Evolutionary conservation across 306 rosid species (phyloP), one percentile per base, ranked within the genome.

Genomic region (Aeschynomene evenia): DNA sequence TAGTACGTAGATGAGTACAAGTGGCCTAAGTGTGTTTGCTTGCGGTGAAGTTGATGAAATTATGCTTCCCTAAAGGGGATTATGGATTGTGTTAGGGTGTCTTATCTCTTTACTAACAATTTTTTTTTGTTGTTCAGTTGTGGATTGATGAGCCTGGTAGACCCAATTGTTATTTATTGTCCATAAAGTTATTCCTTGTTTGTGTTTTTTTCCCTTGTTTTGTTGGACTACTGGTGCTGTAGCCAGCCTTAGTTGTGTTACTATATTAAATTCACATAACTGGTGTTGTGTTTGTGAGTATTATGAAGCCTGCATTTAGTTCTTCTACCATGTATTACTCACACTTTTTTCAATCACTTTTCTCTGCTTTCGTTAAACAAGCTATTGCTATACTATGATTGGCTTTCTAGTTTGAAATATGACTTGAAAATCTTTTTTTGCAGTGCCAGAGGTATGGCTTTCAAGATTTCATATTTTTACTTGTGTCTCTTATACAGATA

Each of bases 361-460:
- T 20, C 11, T 9, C 9, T 51, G 1, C 13, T 62, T 61, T 36
- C 10, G 24, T 46, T 26, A 22, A 26, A 22, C 15, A 64, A 51
- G 20, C 28, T 2, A 57, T 67, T 37, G 19, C 56, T 6, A 4
- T 55, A 23, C 56, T 6, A 4, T 55, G 19, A 14, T 49, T 72
- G 18, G 8, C 9, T 39, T 19, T 61, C 7, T 68, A n/a, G 69
- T 77, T 71, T 58, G 33, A 49, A 49, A 48, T 55, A 23, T 16
- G 23, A 37, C 68, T 46, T 49, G 53, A 28, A 77, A 70, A 51
- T 77, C 60, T 75, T 4, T 79, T n/a, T 69, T 65, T 72, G 82
- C 78, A 75, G 65, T 26, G n/a, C 29, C 57, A 40, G 64, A 71
- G 85, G 80, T 80, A 55, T 66, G 76, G 6, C 71, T 51, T 76